These are phyloP conservation scores for Penicillium simplicissimum DNA, from an alignment of 495 filamentous ascomycete genomes.

Conservation along the genomic window DNA sequence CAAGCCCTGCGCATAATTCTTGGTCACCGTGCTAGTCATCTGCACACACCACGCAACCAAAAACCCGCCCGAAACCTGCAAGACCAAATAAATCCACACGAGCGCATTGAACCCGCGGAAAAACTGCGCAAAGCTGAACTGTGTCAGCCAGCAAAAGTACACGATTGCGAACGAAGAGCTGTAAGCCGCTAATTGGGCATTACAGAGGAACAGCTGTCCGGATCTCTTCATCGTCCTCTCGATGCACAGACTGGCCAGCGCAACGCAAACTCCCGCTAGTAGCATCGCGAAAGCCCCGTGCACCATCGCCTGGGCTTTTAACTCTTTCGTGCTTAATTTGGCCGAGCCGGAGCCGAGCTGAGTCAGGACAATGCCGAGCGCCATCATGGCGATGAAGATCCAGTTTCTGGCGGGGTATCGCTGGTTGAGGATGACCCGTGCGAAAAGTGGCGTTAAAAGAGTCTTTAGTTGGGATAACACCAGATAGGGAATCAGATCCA, in stretches of 20 bases:
- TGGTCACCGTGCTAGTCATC: slow-evolving; percentile 4
- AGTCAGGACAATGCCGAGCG: background rate
- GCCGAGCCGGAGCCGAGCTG: background rate
- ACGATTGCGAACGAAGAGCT: background rate
- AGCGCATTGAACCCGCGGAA: background rate
- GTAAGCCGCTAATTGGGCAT: background rate
- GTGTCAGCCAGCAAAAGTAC: background rate
- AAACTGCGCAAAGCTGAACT: background rate
- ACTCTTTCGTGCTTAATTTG: background rate
- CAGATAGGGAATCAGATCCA: background rate
- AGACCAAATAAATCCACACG: background rate
- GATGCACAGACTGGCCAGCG: background rate
- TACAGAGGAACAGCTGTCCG: background rate
- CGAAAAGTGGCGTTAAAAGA: background rate
- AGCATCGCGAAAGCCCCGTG: background rate
- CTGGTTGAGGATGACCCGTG: background rate
- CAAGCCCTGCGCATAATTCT: slow-evolving; percentile 2
- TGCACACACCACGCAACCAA: background rate
- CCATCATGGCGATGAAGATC: slow-evolving; percentile 1
- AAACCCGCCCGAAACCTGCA: background rate
- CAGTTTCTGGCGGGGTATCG: background rate
- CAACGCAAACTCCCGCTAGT: background rate
- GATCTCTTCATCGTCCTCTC: slow-evolving; percentile 3
- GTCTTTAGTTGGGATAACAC: slow-evolving; percentile 2
- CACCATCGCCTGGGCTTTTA: background rate